Percentiles rank a stretch among this genome's conserved stretches.
phyloP scores from a whole-genome alignment of 306 rosid genomes.

The Alnus rubra region DNA sequence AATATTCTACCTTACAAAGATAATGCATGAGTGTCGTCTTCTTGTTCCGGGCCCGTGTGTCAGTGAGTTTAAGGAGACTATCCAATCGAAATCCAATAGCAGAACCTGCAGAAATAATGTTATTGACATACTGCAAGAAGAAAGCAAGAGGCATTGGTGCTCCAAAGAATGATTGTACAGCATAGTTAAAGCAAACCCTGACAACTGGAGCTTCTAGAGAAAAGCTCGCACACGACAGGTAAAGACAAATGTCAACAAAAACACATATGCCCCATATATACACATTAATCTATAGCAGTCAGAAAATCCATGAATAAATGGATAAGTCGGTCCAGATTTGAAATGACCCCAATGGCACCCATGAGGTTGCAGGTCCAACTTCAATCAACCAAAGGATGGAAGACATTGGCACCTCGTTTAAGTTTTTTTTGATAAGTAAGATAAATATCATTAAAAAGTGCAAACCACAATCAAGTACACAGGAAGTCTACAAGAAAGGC shows the following conservation, averaged over 20 bases:
- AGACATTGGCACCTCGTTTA: background rate
- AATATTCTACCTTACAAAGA: constrained; percentile 87
- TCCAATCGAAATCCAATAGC: constrained; percentile 98
- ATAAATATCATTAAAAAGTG: too few relatives aligned
- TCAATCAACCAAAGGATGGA: background rate
- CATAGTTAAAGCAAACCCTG: background rate
- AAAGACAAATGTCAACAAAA: constrained; percentile 15
- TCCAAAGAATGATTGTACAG: background rate
- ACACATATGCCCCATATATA: constrained; percentile 2
- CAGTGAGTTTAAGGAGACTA: constrained; percentile 95
- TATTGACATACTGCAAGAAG: constrained; percentile 23
- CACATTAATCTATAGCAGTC: constrained; percentile 7
- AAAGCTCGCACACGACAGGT: background rate
- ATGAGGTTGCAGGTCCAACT: background rate
- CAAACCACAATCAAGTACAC: too few relatives aligned
- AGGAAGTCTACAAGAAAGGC: too few relatives aligned
- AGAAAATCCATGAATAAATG: constrained; percentile 3
- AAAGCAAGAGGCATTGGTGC: constrained; percentile 14
- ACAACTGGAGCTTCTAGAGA: constrained; percentile 14
- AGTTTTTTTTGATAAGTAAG: too few relatives aligned
- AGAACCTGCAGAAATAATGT: constrained; percentile 58
- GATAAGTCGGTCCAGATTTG: background rate
- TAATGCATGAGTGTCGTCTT: constrained; percentile 99
- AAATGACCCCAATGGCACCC: background rate
- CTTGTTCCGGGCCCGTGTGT: constrained; percentile 84